A percentile compares a stretch with the other conserved stretches of the same genome.
Conservation (phyloP, 2,329 filamentous ascomycete genomes). For the Colletotrichum cuscutae region DNA sequence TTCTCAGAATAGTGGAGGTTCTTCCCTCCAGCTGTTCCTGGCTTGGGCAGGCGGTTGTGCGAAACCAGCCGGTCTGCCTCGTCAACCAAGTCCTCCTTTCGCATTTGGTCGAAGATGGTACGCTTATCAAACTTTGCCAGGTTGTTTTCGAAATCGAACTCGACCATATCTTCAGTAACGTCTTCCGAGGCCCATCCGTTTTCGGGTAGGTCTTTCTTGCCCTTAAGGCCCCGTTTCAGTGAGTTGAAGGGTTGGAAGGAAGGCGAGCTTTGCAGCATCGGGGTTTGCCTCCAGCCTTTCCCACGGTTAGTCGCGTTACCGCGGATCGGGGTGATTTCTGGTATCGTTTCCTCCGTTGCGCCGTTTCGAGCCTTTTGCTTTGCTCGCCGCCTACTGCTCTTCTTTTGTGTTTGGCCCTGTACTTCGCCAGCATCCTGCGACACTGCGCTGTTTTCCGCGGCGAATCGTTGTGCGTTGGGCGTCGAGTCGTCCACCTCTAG, state of each 20-base stretch:
- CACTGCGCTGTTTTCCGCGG: background rate
- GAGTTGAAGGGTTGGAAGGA: constrained; percentile 72
- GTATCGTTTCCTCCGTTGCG: constrained; percentile 29
- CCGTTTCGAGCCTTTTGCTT: constrained; percentile 45
- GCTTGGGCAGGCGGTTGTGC: constrained; percentile 79
- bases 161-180: constrained; percentile 91
- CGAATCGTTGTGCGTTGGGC: constrained; percentile 35
- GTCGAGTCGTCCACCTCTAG: constrained; percentile 39
- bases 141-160: constrained; percentile 92
- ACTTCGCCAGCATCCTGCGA: constrained; percentile 24
- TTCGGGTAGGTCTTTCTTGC: constrained; percentile 56
- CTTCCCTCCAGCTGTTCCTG: constrained; percentile 82
- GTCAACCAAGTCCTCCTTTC: constrained; percentile 87
- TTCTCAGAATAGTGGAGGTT: constrained; percentile 94
- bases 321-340: constrained; percentile 32
- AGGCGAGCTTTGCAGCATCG: constrained; percentile 67
- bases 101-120: constrained; percentile 89
- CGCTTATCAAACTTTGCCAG: constrained; percentile 96
- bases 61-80: constrained; percentile 91
- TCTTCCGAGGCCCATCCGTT: constrained; percentile 97
- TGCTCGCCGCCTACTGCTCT: constrained; percentile 40
- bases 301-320: constrained; percentile 46
- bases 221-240: constrained; percentile 65
- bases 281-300: constrained; percentile 69
- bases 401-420: constrained; percentile 40